Base-by-base conservation (phyloP, 2,329 filamentous ascomycete species). In the Epichloe coenophiala region DNA sequence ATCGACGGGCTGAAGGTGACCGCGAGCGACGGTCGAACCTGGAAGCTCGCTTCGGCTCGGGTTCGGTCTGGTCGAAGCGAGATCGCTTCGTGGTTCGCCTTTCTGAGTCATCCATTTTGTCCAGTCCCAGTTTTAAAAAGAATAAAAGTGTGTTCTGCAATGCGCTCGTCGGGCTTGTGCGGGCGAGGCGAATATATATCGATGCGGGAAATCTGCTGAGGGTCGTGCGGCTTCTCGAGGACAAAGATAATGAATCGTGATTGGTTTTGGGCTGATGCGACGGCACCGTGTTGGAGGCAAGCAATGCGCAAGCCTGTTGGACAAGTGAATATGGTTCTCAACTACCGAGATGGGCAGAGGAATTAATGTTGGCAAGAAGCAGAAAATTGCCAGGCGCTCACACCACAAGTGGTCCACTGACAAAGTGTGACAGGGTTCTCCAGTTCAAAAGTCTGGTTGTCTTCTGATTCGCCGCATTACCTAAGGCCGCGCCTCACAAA, bases 21-120 rank as follows among this genome's bases (percentile, higher is more conserved):
- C 88, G 85, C 52, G 93, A 97, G 60, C 93, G 85, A 60, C 90
- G 82, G 69, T 96, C 91, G 68, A 95, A 96, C 64, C 90, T 81
- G 47, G 89, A 94, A 42, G 77, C 63, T 59, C 82, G 77, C 61
- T 83, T 84, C 51, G 85, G 81, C 62, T 93, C 88, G 5, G 86
- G 82, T 65, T 91, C 88, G 45, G 83, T 93, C 68, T 94, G 88
- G 65, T 97, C 91, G 69, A 97, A 96, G 67, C 91, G 88, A 63
- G 89, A 95, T 55, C 89, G 85, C 74, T 95, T 95, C 54, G 75
- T 72, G 54, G 73, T 74, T 55, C 81, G 80, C 64, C 83, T 79
- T 59, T 90, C 86, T 56, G 84, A 76, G 61, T 93, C 88, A 58
- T 86, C 81, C 88, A 95, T 71, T 5, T 13, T 45, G 36, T 47